Conservation (phyloP, 352 stramenopile species). For the Phytophthora syringae region DNA sequence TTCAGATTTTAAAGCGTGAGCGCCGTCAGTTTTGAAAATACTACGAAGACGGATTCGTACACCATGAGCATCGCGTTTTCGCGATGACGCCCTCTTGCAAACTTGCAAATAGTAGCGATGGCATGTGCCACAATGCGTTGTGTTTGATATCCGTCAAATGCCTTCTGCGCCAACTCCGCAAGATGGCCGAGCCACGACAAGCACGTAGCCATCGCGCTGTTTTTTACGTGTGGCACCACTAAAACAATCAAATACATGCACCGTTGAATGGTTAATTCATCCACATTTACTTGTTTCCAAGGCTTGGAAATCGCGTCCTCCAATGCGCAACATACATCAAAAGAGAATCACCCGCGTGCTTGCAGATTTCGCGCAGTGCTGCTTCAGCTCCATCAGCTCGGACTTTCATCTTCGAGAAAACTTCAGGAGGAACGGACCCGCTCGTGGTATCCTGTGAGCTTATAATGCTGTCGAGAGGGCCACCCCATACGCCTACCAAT, state of each 20-base stretch:
- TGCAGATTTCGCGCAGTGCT: conserved; percentile 50
- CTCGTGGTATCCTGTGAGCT: conserved; percentile 2
- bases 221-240: conserved; percentile 42
- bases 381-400: conserved; percentile 53
- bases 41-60: conserved; percentile 56
- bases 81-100: conserved; percentile 30
- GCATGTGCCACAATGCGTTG: conserved; percentile 44
- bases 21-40: conserved; percentile 23
- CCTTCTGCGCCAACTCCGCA: conserved; percentile 31
- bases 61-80: conserved; percentile 56
- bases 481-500: conserved; percentile 34
- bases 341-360: conserved; percentile 38
- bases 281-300: conserved; percentile 32
- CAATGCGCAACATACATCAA: conserved; percentile 43
- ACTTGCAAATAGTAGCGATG: conserved; percentile 56
- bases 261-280: conserved; percentile 52
- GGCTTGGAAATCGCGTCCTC: conserved; percentile 42
- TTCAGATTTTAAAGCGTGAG: conserved; percentile 12
- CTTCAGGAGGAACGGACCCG: conserved; percentile 19
- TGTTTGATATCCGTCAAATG: conserved; percentile 34
- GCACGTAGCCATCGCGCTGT: conserved; percentile 32
- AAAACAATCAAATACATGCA: conserved; percentile 57
- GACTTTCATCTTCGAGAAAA: conserved; percentile 41
- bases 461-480: conserved; percentile 6
- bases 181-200: conserved; percentile 57